Base-by-base conservation (phyloP, 805 yeast genomes). In the Starmerella floricola region DNA sequence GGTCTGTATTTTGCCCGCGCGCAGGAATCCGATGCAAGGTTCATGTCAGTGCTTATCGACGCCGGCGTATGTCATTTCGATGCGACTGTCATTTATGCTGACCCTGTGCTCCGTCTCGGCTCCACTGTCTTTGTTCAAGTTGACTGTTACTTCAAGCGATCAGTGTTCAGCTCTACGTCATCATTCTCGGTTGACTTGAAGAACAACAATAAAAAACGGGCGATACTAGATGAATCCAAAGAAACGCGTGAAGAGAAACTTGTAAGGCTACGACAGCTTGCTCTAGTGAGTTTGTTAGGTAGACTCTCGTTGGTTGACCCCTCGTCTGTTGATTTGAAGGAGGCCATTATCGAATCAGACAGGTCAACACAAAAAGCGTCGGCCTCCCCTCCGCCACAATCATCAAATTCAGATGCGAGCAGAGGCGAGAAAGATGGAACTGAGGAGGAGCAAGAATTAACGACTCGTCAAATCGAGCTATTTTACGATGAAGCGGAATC, bases 1-100 rank as follows among this genome's bases (percentile, higher is more conserved):
- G 62, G 59, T 12, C 41, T 80, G 45, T 94, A 83, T 55, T 65
- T 87, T 24, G 96, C 91, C 0, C 70, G 94, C 50, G 56, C 83
- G 1, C 78, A 83, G 0, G 86, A 79, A 48, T 80, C 74, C 38
- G 64, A 74, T 24, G 85, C 94, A 0, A 61, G 70, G 4, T 69
- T 78, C 10, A 55, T 87, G 8, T 71, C 78, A 3, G 85, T 93
- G 0, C 64, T 86, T 26, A 42, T 82, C 2, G 81, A 74, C 41
- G 59, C 71, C 8, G 64, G 67, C 6, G 65, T 75, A 3, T 71
- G 80, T 31, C 55, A 56, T 2, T 76, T 83, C 50, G 71, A 71
- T 31, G 74, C 74, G 1, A 67, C 73, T 0, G 66, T 82, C 28
- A 67, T 80, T 6, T 73, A 69, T 53, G 73, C 78, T 32, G 79